Evolutionary conservation across 1,284 basidiomycete genomes (phyloP), one percentile per base, ranked within the genome.

Genomic region (Apiotrichum siamense): DNA sequence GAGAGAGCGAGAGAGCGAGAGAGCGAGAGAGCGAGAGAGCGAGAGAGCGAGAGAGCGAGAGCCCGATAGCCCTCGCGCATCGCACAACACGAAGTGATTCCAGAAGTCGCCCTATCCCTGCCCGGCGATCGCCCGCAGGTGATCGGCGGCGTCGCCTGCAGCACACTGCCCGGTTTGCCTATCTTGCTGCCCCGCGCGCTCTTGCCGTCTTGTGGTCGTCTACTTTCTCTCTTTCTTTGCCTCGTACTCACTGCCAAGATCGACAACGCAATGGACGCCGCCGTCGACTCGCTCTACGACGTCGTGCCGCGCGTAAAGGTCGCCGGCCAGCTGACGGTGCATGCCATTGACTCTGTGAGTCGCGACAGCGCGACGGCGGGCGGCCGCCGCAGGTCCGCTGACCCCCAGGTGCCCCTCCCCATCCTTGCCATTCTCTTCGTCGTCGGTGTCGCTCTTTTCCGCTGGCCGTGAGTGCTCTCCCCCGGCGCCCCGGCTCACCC

Each of bases 301-400:
- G 20, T 24, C 7, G 25, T 47, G 15, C 44, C 48, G 35, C 26
- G 39, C 29, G 48, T 46, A 17, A 37, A 47, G 40, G 40, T 54
- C 23, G 44, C 24, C 17, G 47, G 47, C 13, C 4, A 37, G 20
- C 17, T 42, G 20, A 44, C 47, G 17, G 35, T 50, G 9, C 44
- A 47, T n/a, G 35, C 44, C 3, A n/a, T 50, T n/a, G 44, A 50
- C 21, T 43, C 44, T 10, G 51, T 53, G 21, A 49, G 51, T 45
- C 9, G 7, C 4, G 29, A 31, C n/a, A n/a, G n/a, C n/a, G n/a
- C n/a, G 29, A 11, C 15, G 10, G 33, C 33, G 13, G 17, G 13
- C 5, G 7, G 9, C 31, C 12, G 15, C 24, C 13, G 11, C 23
- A 20, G 10, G 17, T 20, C 13, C 13, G 11, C 13, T 36, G 6